Base-by-base conservation (phyloP, 257 asterid genomes). In the Paulownia fortunei region DNA sequence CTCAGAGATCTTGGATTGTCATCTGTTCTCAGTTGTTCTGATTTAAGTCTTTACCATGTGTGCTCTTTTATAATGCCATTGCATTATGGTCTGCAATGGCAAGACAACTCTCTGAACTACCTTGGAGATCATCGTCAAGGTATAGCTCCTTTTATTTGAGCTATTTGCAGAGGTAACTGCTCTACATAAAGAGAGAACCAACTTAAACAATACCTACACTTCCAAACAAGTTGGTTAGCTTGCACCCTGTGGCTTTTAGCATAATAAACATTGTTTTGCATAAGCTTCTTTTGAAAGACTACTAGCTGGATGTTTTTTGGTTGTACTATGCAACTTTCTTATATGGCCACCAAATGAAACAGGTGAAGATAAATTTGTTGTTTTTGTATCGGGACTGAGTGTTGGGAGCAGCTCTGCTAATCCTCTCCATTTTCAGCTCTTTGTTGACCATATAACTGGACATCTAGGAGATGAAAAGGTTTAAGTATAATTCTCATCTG, bases 401-500 rank as follows among this genome's bases (percentile, higher is more conserved):
- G 87, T 92, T 71, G 98, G 98, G 80, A 84, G 91, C 85, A 86
- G 90, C 87, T 72, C 87, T 13, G 86, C 92, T 73, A 92, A 90
- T 89, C 99, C 99, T 78, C 94, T 96, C 70, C 91, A 85, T 64
- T 90, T 89, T 79, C 98, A 96, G 89, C 99, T 96, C 79, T 83
- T 96, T 68, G 89, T 96, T 37, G 99, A 96, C 86, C 98, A 96
- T 79, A 86, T 96, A 78, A 93, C 99, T 78, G 99, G 99, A 63
- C 98, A 96, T 91, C 88, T 96, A 27, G 99, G 99, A 80, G 99
- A 96, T 72, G 94, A 86, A 80, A 88, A 92, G 91, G 99, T 95
- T 83, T 46, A 59, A 69, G 21, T 32, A 76, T 73, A 16, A 54
- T 60, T 79, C 47, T 72, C 24, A 37, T 27, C 66, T 64, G 77